Percentiles rank a stretch among this genome's conserved stretches.
phyloP scores from a whole-genome alignment of 345 rosid species.

The Aurinia saxatilis region DNA sequence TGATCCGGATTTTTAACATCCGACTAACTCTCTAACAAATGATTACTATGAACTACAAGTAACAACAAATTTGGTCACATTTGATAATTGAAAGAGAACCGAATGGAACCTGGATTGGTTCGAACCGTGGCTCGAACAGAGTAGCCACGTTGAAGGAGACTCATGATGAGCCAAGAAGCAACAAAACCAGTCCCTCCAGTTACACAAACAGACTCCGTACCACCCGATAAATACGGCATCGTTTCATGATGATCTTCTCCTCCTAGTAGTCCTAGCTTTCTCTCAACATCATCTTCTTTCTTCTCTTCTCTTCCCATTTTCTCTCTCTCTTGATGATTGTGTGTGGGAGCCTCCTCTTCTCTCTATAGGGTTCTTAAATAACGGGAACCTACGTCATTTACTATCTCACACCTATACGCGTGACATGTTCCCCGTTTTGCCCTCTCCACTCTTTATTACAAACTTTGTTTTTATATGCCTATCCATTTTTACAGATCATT shows the following conservation, averaged over 20 bases:
- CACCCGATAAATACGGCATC: conserved; percentile 15
- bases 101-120: conserved; percentile 25
- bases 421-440: conserved; percentile 37
- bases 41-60: too few species aligned
- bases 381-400: conserved; percentile 37
- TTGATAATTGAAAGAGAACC: not conserved
- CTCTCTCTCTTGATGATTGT: not conserved
- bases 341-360: conserved; percentile 22
- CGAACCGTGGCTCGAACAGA: conserved; percentile 46
- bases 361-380: conserved; percentile 32
- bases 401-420: conserved; percentile 33
- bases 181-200: conserved; percentile 53
- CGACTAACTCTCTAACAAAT: too few species aligned
- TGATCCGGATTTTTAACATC: too few species aligned
- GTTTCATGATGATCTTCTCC: conserved; percentile 5
- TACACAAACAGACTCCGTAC: conserved; percentile 39
- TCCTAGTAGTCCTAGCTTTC: too few species aligned
- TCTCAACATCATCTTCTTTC: conserved; percentile 22
- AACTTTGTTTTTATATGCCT: conserved; percentile 7
- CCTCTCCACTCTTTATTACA: conserved; percentile 28
- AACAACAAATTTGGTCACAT: too few species aligned
- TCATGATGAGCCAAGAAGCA: conserved; percentile 54
- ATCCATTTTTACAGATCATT: conserved; percentile 22
- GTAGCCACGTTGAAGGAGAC: conserved; percentile 46
- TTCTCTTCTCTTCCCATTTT: conserved; percentile 19